Evolutionary conservation across 441 rosid species (phyloP).

Genomic region (Euphorbia schlechtendalii): DNA sequence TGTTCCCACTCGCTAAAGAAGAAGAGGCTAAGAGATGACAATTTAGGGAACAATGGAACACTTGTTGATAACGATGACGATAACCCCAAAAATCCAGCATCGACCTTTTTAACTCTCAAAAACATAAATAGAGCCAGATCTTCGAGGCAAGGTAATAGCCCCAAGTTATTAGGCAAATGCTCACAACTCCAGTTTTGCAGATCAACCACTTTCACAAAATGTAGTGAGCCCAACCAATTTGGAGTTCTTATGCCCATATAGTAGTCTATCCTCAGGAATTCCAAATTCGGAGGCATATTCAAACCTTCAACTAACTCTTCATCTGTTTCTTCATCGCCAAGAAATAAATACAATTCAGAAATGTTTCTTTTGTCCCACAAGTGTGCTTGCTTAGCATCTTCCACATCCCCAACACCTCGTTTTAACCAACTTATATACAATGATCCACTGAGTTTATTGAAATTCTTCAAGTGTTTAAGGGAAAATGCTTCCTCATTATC

Average conservation of each 20-base stretch:
- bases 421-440: background rate
- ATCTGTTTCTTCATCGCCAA: background rate
- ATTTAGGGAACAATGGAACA: background rate
- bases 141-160: background rate
- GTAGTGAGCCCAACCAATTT: background rate
- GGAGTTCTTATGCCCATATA: background rate
- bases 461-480: background rate
- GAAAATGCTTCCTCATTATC: background rate
- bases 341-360: background rate
- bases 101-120: background rate
- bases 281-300: background rate
- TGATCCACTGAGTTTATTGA: background rate
- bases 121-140: background rate
- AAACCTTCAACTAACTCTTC: conserved; percentile 6
- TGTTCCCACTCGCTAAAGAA: too few relatives aligned
- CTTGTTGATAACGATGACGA: background rate
- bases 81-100: background rate
- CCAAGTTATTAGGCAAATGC: background rate
- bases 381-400: conserved; percentile 2
- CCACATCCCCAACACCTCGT: background rate
- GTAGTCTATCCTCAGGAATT: background rate
- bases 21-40: too few relatives aligned
- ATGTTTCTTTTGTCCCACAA: background rate
- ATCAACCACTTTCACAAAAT: background rate
- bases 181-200: background rate